A percentile compares a stretch with the other conserved stretches of the same genome.
Conservation (phyloP, 257 asterid genomes). For the Primulina tabacum region DNA sequence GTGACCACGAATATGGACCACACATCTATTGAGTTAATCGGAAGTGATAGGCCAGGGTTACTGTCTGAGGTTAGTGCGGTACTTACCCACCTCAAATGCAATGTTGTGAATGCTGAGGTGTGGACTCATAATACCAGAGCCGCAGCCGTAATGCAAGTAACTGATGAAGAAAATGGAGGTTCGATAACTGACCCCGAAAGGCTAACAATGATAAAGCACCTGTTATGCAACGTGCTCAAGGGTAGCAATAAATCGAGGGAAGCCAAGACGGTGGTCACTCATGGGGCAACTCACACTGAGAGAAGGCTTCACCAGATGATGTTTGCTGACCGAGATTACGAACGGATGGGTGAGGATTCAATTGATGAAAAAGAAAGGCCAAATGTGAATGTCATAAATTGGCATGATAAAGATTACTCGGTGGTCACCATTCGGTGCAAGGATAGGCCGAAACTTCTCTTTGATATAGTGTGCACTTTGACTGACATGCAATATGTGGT, state of each 20-base stretch:
- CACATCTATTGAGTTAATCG: constrained; percentile 37
- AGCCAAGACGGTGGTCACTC: constrained; percentile 78
- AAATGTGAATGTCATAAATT: constrained; percentile 71
- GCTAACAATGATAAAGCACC: constrained; percentile 14
- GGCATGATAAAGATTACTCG: constrained; percentile 87
- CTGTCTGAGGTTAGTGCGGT: constrained; percentile 99
- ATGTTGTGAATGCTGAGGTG: constrained; percentile 87
- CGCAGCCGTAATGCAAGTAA: constrained; percentile 91
- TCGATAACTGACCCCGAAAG: background rate
- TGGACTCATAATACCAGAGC: constrained; percentile 99
- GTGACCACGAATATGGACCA: background rate
- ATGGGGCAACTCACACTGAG: constrained; percentile 65
- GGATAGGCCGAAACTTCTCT: constrained; percentile 92
- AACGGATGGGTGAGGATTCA: constrained; percentile 41
- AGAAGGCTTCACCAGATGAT: constrained; percentile 95
- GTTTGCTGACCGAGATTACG: constrained; percentile 95
- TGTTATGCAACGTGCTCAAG: constrained; percentile 60
- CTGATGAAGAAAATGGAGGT: constrained; percentile 13
- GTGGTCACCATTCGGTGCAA: constrained; percentile 82
- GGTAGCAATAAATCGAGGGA: constrained; percentile 80
- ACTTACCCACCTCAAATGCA: constrained; percentile 84
- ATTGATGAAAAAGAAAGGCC: constrained; percentile 63
- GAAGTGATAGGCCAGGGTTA: constrained; percentile 88
- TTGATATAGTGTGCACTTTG: constrained; percentile 84
- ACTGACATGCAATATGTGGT: constrained; percentile 96